phyloP scores from a whole-genome alignment of 2,329 filamentous ascomycete species.

The Trichoderma sp. region DNA sequence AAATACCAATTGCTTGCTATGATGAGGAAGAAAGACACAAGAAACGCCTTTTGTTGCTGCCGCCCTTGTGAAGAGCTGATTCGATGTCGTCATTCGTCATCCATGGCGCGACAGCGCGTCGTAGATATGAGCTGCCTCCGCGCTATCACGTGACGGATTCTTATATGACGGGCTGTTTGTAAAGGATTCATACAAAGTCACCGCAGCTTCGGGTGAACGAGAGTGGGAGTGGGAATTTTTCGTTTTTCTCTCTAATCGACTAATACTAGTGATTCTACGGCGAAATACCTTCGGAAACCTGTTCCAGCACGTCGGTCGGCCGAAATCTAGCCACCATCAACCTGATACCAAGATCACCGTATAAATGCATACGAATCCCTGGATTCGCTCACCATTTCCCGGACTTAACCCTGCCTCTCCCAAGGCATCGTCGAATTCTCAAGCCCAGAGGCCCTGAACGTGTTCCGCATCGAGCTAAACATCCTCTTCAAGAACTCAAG shows the following conservation, averaged over 20 bases:
- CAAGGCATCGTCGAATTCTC: background rate
- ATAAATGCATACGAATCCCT: background rate
- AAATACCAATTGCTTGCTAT: background rate
- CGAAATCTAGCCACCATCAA: background rate
- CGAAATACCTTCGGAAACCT: background rate
- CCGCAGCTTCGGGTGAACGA: background rate
- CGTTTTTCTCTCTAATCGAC: background rate
- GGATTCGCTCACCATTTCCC: background rate
- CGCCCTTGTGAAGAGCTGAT: background rate
- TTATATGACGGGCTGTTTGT: background rate
- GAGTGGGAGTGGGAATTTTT: background rate
- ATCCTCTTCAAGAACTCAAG: slow-evolving; percentile 27
- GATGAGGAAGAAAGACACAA: background rate
- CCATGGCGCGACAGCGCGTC: slow-evolving; percentile 28
- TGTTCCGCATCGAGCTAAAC: slow-evolving; percentile 5
- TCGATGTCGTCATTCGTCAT: slow-evolving; percentile 32
- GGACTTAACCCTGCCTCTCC: background rate
- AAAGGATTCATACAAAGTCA: background rate
- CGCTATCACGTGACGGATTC: slow-evolving; percentile 28
- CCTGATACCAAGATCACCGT: background rate
- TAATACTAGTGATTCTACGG: background rate
- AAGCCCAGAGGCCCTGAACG: background rate
- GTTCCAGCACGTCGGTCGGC: background rate
- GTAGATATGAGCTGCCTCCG: slow-evolving; percentile 16
- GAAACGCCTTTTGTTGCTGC: background rate